Evolutionary conservation across 2,329 filamentous ascomycete genomes (phyloP).

Genomic region (Scedosporium boydii): DNA sequence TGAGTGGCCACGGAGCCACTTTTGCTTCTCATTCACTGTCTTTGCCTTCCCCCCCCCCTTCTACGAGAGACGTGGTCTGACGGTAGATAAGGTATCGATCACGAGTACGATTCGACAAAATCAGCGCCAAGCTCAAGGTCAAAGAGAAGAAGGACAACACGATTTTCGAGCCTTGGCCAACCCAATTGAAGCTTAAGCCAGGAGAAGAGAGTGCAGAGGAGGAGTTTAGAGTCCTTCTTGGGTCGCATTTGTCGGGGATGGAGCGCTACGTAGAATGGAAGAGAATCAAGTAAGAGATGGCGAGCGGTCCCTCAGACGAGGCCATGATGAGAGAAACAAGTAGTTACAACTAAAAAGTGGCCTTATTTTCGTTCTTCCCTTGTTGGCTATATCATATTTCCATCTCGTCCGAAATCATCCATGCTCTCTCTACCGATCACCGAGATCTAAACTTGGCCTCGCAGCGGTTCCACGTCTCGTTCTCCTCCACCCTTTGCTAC

Average conservation of each 20-base stretch:
- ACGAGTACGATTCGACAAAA: not conserved
- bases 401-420: too few species aligned
- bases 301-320: too few species aligned
- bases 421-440: too few species aligned
- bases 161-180: not conserved
- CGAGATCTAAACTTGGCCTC: too few species aligned
- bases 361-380: too few species aligned
- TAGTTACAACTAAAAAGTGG: too few species aligned
- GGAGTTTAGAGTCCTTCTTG: not conserved
- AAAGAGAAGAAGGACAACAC: slow-evolving; percentile 13
- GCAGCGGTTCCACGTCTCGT: too few species aligned
- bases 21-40: not conserved
- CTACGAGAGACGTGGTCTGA: not conserved
- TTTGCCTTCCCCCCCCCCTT: too few species aligned
- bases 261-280: not conserved
- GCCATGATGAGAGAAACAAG: too few species aligned
- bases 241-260: not conserved
- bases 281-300: not conserved
- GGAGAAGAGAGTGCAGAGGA: not conserved
- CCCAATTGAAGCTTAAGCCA: not conserved
- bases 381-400: too few species aligned
- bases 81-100: not conserved
- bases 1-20: not conserved
- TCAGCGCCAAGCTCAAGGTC: slow-evolving; percentile 18
- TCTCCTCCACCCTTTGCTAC: too few species aligned